These are phyloP conservation scores for Suillus cothurnatus DNA, from an alignment of 768 basidiomycete genomes.

Conservation along the genomic window DNA sequence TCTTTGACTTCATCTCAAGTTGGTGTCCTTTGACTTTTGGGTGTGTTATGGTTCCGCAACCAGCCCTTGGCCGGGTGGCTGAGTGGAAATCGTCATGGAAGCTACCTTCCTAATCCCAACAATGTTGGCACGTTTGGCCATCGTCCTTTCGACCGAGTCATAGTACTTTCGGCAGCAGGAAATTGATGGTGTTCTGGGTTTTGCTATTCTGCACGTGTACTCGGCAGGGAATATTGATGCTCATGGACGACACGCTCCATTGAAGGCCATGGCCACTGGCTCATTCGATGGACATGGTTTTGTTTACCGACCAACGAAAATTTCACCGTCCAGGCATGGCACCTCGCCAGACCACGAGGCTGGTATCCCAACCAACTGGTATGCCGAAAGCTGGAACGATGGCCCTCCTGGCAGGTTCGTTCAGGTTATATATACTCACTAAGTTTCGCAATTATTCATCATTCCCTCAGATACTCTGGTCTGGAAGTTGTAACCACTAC, in stretches of 20 bases:
- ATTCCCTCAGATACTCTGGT: neutral
- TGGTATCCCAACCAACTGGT: neutral
- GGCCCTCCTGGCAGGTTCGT: neutral
- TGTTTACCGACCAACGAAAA: neutral
- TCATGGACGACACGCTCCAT: neutral
- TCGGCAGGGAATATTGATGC: neutral
- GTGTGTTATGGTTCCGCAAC: too few relatives aligned
- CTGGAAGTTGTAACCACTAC: neutral
- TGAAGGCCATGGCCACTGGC: neutral
- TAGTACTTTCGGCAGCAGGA: neutral
- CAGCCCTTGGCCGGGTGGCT: neutral
- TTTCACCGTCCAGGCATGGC: neutral
- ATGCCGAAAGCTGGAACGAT: neutral
- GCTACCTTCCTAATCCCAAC: neutral
- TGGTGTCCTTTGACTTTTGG: neutral
- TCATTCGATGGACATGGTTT: neutral
- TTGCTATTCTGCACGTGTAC: too few relatives aligned
- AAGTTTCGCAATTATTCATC: neutral
- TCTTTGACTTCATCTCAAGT: neutral
- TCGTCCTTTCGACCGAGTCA: neutral
- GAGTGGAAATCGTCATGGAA: neutral
- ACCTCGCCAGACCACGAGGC: neutral
- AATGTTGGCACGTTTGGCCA: neutral
- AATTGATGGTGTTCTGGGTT: neutral
- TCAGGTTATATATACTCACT: neutral